Evolutionary conservation across 1,284 basidiomycete species (phyloP).

Genomic region (Cystobasidium sp.): DNA sequence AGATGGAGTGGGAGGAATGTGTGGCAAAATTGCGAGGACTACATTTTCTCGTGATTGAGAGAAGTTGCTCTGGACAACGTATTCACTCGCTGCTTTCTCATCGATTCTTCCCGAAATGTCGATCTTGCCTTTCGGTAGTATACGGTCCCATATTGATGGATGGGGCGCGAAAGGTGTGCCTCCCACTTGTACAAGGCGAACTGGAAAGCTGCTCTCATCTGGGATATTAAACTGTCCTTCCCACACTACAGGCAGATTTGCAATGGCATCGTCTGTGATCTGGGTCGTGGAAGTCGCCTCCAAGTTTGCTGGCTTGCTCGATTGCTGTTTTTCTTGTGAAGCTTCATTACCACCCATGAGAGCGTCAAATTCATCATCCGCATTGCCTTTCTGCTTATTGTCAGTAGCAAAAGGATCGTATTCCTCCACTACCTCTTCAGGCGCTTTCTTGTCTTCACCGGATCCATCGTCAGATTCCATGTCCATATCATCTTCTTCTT

Average conservation of each 20-base stretch:
- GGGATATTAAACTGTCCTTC: slow-evolving; percentile 51
- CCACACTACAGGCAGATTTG: slow-evolving; percentile 48
- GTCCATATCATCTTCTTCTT: slow-evolving; percentile 42
- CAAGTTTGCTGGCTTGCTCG: slow-evolving; percentile 1
- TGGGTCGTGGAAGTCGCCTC: not conserved
- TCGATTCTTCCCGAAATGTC: slow-evolving; percentile 51
- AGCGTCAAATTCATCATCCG: slow-evolving; percentile 43
- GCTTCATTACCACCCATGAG: slow-evolving; percentile 28
- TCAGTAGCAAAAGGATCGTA: slow-evolving; percentile 46
- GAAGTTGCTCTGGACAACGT: slow-evolving; percentile 53
- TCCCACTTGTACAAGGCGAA: slow-evolving; percentile 51
- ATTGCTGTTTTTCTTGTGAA: slow-evolving; percentile 1
- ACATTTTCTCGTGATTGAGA: slow-evolving; percentile 52
- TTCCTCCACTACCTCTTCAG: slow-evolving; percentile 18
- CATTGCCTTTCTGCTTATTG: slow-evolving; percentile 10
- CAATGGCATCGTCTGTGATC: not conserved
- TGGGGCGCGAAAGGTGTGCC: slow-evolving; percentile 50
- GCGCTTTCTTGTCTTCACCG: slow-evolving; percentile 4
- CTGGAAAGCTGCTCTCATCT: slow-evolving; percentile 54
- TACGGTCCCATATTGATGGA: slow-evolving; percentile 48
- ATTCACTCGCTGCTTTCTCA: slow-evolving; percentile 51
- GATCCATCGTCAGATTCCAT: slow-evolving; percentile 28
- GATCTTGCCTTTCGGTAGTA: slow-evolving; percentile 47
- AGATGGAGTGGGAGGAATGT: slow-evolving; percentile 47
- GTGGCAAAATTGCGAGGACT: slow-evolving; percentile 51